Evolutionary conservation across 148 eudicot genomes (phyloP).

Genomic region (Chenopodium quinoa): DNA sequence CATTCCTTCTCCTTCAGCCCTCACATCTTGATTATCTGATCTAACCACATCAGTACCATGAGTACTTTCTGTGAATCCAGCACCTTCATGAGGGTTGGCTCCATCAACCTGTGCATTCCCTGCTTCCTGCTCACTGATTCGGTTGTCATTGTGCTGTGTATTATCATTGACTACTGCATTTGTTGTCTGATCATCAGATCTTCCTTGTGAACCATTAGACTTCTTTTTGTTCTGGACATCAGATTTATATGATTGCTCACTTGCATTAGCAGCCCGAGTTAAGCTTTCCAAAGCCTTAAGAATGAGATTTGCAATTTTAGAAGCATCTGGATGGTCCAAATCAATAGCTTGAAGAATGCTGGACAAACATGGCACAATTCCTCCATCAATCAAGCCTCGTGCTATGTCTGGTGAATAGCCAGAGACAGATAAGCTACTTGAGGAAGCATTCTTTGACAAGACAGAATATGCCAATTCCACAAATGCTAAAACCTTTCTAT

Average conservation of each 20-base stretch:
- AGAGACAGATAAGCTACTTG: conserved; percentile 72
- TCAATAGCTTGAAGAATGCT: conserved; percentile 75
- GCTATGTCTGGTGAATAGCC: conserved; percentile 96
- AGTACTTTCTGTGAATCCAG: conserved; percentile 38
- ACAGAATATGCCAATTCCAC: conserved; percentile 85
- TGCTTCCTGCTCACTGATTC: conserved; percentile 38
- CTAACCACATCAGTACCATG: conserved; percentile 38
- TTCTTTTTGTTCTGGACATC: conserved; percentile 69
- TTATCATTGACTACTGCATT: conserved; percentile 32
- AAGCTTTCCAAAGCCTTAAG: conserved; percentile 84
- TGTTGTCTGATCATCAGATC: conserved; percentile 44
- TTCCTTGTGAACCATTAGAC: conserved; percentile 42
- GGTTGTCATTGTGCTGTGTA: conserved; percentile 38
- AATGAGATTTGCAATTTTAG: conserved; percentile 77
- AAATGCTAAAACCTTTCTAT: conserved; percentile 71
- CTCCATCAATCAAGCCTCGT: conserved; percentile 94
- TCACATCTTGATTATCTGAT: conserved; percentile 62
- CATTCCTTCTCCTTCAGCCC: conserved; percentile 51
- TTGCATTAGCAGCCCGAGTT: conserved; percentile 87
- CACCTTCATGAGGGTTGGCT: conserved; percentile 37
- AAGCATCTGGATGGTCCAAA: conserved; percentile 97
- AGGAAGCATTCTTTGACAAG: conserved; percentile 80
- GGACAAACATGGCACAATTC: conserved; percentile 74
- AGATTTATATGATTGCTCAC: conserved; percentile 64
- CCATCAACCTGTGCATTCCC: conserved; percentile 40